A percentile compares a stretch with the other conserved stretches of the same genome.
phyloP scores from a whole-genome alignment of 1,284 basidiomycete species.

The Cutaneotrichosporon curvatum region DNA sequence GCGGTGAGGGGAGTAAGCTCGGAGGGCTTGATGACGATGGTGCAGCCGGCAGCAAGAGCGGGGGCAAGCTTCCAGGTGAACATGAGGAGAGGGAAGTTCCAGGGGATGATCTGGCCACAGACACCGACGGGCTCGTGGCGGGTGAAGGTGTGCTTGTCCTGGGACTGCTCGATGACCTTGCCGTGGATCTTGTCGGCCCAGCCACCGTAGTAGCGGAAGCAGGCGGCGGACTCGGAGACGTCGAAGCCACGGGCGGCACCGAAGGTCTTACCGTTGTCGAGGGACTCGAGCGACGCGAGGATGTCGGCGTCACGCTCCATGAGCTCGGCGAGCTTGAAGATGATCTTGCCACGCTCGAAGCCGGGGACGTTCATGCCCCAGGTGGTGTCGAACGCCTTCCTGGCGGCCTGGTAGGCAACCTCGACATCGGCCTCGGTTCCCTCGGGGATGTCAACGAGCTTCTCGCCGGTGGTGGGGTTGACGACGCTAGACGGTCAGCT shows the following conservation, averaged over 20 bases:
- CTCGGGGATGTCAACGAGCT: constrained; percentile 61
- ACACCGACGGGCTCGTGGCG: constrained; percentile 92
- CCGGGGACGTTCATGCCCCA: constrained; percentile 62
- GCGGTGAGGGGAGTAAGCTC: constrained; percentile 80
- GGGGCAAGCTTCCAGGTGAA: constrained; percentile 75
- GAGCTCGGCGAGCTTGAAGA: constrained; percentile 61
- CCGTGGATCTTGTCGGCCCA: constrained; percentile 74
- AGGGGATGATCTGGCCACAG: constrained; percentile 66
- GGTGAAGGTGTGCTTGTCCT: constrained; percentile 55
- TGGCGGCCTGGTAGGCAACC: constrained; percentile 65
- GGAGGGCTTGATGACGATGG: constrained; percentile 77
- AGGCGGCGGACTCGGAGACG: constrained; percentile 54
- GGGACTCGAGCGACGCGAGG: constrained; percentile 67
- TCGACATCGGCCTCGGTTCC: constrained; percentile 65
- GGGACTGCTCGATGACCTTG: constrained; percentile 61
- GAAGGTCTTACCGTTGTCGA: constrained; percentile 70
- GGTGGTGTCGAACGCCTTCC: constrained; percentile 62
- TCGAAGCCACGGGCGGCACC: constrained; percentile 65
- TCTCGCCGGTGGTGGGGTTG: constrained; percentile 71
- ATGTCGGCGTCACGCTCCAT: constrained; percentile 67
- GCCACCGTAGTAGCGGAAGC: constrained; percentile 57
- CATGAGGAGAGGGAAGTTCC: constrained; percentile 65
- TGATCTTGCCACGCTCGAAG: constrained; percentile 56
- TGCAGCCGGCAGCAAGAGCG: constrained; percentile 76
- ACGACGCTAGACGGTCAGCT: constrained; percentile 54